These are phyloP conservation scores for Kluyveromyces wickerhamii DNA, from an alignment of 805 yeast species.

Conservation along the genomic window DNA sequence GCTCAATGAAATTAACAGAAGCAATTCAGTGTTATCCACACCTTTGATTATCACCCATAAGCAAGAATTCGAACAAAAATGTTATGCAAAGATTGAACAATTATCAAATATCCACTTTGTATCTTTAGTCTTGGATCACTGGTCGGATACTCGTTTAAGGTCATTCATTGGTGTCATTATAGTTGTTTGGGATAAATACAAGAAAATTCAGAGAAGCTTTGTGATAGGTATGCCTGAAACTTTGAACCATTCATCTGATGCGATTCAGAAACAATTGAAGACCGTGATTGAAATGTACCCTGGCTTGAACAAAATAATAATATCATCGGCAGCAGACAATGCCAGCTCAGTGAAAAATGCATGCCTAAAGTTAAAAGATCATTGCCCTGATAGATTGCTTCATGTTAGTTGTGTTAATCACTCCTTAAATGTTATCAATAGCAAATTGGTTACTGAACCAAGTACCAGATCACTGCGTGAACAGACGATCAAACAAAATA, in stretches of 20 bases:
- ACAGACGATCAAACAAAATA: neutral
- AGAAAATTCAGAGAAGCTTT: slow-evolving; percentile 4
- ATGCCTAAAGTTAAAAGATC: neutral
- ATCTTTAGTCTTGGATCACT: slow-evolving; percentile 4
- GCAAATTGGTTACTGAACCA: slow-evolving; percentile 4
- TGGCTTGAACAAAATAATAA: neutral
- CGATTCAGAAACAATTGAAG: slow-evolving; percentile 1
- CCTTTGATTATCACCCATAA: neutral
- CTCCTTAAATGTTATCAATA: slow-evolving; percentile 3
- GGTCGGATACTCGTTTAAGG: slow-evolving; percentile 4
- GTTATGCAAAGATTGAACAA: neutral
- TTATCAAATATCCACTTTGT: neutral
- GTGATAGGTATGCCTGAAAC: slow-evolving; percentile 5
- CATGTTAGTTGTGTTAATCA: slow-evolving; percentile 4
- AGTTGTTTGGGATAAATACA: slow-evolving; percentile 5
- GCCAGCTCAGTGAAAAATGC: slow-evolving; percentile 5
- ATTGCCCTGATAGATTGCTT: slow-evolving; percentile 1
- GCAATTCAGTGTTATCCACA: slow-evolving; percentile 3
- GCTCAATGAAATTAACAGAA: neutral
- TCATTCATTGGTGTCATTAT: slow-evolving; percentile 5
- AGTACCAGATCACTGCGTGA: neutral
- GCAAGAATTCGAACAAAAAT: slow-evolving; percentile 5
- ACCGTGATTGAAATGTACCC: slow-evolving; percentile 1
- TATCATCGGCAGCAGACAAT: slow-evolving; percentile 3
- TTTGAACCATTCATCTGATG: slow-evolving; percentile 2